Percentiles rank a stretch among this genome's conserved stretches.
Conservation (phyloP, 495 filamentous ascomycete genomes). For the Xylaria longipes region DNA sequence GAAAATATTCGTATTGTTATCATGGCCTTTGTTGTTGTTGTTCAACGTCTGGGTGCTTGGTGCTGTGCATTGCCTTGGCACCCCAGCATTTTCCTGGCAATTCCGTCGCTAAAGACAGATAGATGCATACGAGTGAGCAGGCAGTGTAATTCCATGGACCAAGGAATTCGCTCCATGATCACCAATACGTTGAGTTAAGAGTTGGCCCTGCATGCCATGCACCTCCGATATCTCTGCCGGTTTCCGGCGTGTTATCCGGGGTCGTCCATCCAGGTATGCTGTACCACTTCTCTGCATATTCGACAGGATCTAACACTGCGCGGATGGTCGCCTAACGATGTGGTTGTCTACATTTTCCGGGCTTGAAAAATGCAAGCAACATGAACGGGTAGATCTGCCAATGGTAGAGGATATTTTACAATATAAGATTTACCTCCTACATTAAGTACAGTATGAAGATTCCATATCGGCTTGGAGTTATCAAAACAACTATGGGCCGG, state of each 20-base stretch:
- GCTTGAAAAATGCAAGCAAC: background rate
- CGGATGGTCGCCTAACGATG: background rate
- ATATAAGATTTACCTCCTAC: constrained; percentile 7
- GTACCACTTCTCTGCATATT: background rate
- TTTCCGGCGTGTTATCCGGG: background rate
- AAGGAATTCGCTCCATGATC: constrained; percentile 4
- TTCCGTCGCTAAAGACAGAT: constrained; percentile 1
- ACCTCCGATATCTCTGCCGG: constrained; percentile 2
- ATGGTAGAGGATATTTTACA: background rate
- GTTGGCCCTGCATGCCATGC: background rate
- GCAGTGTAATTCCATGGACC: background rate
- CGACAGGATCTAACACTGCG: background rate
- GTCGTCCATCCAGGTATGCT: background rate
- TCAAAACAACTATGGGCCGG: constrained; percentile 1
- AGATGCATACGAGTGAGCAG: background rate
- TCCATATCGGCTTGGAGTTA: background rate
- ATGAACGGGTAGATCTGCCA: background rate
- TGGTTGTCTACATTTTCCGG: background rate
- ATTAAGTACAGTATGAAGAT: background rate
- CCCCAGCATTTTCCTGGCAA: background rate
- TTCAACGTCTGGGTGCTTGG: background rate
- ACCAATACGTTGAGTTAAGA: background rate
- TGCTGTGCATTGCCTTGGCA: constrained; percentile 15
- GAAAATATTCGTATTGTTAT: constrained; percentile 1
- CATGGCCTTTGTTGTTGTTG: background rate